phyloP scores from a whole-genome alignment of 176 grass and related monocot species.

The Oryza glumipatula region DNA sequence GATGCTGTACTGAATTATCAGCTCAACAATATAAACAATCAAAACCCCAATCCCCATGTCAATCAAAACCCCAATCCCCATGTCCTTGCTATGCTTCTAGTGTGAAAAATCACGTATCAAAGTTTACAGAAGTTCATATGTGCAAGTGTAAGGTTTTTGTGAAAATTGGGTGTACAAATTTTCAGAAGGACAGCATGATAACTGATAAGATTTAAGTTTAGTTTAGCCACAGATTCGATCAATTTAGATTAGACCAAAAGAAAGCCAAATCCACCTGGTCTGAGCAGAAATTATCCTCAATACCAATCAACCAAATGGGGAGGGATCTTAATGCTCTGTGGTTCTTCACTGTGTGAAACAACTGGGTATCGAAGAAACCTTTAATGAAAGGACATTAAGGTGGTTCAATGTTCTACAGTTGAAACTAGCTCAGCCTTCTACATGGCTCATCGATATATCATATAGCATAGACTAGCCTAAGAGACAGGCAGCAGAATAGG shows the following conservation, averaged over 20 bases:
- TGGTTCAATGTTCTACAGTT: not conserved
- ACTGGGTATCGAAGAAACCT: not conserved
- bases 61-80: not conserved
- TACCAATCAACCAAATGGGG: not conserved
- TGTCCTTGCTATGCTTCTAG: not conserved
- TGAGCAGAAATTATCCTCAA: not conserved
- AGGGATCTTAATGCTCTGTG: not conserved
- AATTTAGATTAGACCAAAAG: not conserved
- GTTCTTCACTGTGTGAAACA: not conserved
- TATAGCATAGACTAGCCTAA: not conserved
- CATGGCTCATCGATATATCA: not conserved
- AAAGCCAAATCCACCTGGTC: not conserved
- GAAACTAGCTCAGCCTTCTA: not conserved
- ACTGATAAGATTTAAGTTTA: not conserved
- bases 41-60: not conserved
- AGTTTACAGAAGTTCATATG: not conserved
- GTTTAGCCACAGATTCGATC: not conserved
- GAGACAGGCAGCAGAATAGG: not conserved
- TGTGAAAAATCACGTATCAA: not conserved
- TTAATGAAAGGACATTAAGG: not conserved
- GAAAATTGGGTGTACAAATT: not conserved
- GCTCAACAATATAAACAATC: not conserved
- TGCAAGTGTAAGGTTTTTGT: not conserved
- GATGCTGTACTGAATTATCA: not conserved
- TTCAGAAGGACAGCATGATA: not conserved